Evolutionary conservation across 1,139 yeast species (phyloP), one percentile per base, ranked within the genome.

Genomic region (Kodamaea sp.): DNA sequence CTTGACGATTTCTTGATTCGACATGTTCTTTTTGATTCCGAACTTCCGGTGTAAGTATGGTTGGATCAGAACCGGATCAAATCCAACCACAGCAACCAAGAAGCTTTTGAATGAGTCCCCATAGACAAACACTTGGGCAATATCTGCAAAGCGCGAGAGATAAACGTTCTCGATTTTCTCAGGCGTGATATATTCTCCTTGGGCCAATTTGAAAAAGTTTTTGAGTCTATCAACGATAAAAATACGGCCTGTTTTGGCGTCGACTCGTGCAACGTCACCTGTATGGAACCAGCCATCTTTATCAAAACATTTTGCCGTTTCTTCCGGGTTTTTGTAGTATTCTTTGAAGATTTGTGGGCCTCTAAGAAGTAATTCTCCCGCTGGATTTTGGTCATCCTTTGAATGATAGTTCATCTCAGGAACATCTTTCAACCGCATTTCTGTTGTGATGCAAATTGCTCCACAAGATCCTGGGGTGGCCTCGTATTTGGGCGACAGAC

Each of bases 141-240:
- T 53, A 20, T 75, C 56, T 6, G 83, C 72, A 47, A 77, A 73
- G 10, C 66, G 60, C 3, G 84, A 70, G 34, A 81, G 63, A 53
- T 84, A 83, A 22, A 66, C 63, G 53, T 79, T 81, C 55, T 84
- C 94, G 46, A 84, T 79, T 58, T 78, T 80, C 55, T 84, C 94
- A 2, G 92, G 90, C 2, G 89, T 82, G 39, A 84, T 78, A 58
- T 84, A 84, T 59, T 84, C 94, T 43, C 94, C 94, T 60, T 84
- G 94, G 1, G 90, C 76, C 51, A 84, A 70, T 60, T 84, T 84
- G 72, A 84, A 84, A 64, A 84, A 84, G 60, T 84, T 84, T 67
- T 84, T 84, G 34, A 84, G 89, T 45, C 94, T 72, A 56, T 84
- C 94, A 50, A 84, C 73, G 40, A 84, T 81, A 46, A 54, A 65